Evolutionary conservation across 371 early-diverging fungal genomes (phyloP), one percentile per base, ranked within the genome.

Genomic region (Syncephalastrum racemosum): DNA sequence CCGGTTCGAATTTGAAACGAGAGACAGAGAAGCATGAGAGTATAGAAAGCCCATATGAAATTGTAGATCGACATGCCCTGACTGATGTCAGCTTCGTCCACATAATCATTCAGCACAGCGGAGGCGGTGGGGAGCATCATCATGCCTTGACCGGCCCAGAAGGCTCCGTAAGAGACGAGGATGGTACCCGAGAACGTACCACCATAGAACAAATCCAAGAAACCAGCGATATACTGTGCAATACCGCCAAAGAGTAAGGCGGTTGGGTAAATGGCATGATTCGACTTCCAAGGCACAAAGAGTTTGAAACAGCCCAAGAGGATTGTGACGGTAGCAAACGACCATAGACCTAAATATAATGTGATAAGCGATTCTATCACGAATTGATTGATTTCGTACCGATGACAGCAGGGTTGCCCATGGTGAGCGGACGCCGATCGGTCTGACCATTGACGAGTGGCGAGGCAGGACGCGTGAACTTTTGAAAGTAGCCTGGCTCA

Each of bases 21-120:
- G 12, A 77, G 53, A 10, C 62, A 58, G 41, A 65, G 52, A 56
- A 80, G 65, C 60, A 77, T 56, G 56, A 73, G 60, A 12, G 75
- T 77, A 41, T 73, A 80, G 12, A 68, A 55, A 13, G 64, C 16
- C 80, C 80, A 80, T 16, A 63, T 62, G 40, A 80, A 56, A 15
- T 69, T 50, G 25, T 69, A 77, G 49, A 65, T 63, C 15, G 71
- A 73, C 1, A 62, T 53, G 13, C 70, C 71, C 19, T 62, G 67
- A 43, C 49, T 60, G 14, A 64, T 49, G 46, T 75, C 73, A 2
- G 57, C 57, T 4, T 64, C 62, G 20, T 53, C 57, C 42, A 59
- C 63, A 1, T 64, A 68, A n/a, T 60, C 64, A 7, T 63, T 54
- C 14, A 67, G 61, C 2, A 65, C 46, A 18, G 63, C 50, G 41